Evolutionary conservation across 169 alveolate species (phyloP), one percentile per base, ranked within the genome.

Genomic region (Theileria parva): DNA sequence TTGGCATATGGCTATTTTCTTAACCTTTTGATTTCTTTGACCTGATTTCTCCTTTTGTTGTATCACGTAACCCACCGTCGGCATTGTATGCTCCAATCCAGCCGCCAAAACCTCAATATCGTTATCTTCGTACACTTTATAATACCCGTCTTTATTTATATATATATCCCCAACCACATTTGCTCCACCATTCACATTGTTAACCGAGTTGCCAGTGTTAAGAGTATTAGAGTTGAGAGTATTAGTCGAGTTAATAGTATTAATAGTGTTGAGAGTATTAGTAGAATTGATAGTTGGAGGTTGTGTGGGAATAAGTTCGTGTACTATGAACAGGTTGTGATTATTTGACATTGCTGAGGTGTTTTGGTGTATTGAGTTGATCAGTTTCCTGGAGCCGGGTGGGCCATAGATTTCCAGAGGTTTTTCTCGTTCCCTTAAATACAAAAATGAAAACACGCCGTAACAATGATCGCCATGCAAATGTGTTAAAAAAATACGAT

Each of bases 401-500:
- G 96, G 96, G 17, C 96, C 96, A 59, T 89, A 91, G 39, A 93
- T 85, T 44, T 86, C 93, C 69, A 88, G 39, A 48, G 81, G 81
- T 8, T 25, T 74, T 1, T 25, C n/a, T 17, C 73, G 30, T 17
- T 50, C 28, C 25, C 53, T 53, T 0, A 39, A 55, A 69, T 61
- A 32, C 32, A 85, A 64, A 78, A 85, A 85, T 34, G 95, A 73
- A 19, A 92, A 91, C 7, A 93, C 50, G 13, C 96, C 96, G 25
- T 88, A 79, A 53, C 92, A 89, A 79, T 93, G 96, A 78, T 93
- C 96, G 23, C 96, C 96, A 81, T 93, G 96, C 64, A 93, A 61
- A 69, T 93, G 96, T 2, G 96, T 91, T 53, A 93, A 77, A 74
- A 93, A 93, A 9, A 93, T 88, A 60, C 81, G 85, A 19, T 80